Evolutionary conservation across 78 protist species (phyloP), one percentile per base, ranked within the genome.

Genomic region (Goniomonas avonlea): DNA sequence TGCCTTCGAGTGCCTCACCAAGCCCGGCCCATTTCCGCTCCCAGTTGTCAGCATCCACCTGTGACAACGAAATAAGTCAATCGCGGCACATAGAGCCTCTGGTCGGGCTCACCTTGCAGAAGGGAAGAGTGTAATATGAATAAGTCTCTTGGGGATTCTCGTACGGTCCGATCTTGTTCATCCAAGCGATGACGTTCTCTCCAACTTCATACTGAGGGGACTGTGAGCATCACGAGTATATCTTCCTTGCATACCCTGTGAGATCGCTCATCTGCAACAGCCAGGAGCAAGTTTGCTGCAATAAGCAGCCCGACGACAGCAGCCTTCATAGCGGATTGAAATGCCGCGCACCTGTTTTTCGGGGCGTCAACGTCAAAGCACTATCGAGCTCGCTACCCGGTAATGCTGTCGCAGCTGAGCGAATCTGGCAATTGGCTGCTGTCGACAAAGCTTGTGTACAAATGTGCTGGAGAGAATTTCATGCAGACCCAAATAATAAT

Each of bases 91-190:
- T n/a, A n/a, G n/a, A n/a, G n/a, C n/a, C n/a, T n/a, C n/a, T n/a
- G n/a, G n/a, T n/a, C n/a, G 71, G 50, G 71, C 37, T 5, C 53
- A 63, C 50, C 31, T 38, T 32, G 45, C 71, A 63, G 45, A 53
- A 80, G 15, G 90, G 87, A 20, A 82, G 79, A 7, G 84, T 32
- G 65, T 69, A 88, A 76, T 70, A 92, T 23, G n/a, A 13, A 56
- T 93, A 93, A 29, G 94, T 93, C 77, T 93, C 94, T 34, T 89
- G 94, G 1, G 93, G 94, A 66, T 93, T 93, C 82, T 88, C 65
- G 69, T 80, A 89, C 18, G 94, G 94, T 13, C 94, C 96, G 3
- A 92, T 81, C 27, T 87, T 86, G 88, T 89, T 89, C 56, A 75
- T 86, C 86, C 77, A 89, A 5, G 89, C 41, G 3, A 27, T 29